These are phyloP conservation scores for Aspergillus intermedius DNA, from an alignment of 2,329 filamentous ascomycete genomes.

Conservation along the genomic window DNA sequence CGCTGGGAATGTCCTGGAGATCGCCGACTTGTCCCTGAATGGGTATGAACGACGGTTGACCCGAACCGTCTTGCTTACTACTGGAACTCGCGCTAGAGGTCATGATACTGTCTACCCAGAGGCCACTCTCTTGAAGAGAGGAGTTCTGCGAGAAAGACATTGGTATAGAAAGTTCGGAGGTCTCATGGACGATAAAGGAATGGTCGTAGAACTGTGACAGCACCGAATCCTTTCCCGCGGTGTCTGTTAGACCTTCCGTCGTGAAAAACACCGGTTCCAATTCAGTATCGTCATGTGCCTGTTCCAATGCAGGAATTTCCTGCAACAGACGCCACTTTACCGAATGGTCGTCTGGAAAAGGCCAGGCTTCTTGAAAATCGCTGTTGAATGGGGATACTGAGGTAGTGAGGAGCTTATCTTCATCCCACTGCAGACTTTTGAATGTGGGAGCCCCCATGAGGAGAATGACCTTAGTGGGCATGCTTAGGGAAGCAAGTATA, in stretches of 20 bases:
- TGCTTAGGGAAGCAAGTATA: conserved; percentile 6
- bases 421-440: conserved; percentile 50
- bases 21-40: conserved; percentile 50
- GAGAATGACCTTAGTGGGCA: conserved; percentile 39
- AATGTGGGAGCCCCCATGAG: conserved; percentile 57
- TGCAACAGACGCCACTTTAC: conserved; percentile 27
- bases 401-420: conserved; percentile 43
- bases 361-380: conserved; percentile 2
- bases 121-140: conserved; percentile 18
- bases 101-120: conserved; percentile 13
- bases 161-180: conserved; percentile 28
- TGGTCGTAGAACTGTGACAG: conserved; percentile 69
- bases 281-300: conserved; percentile 1
- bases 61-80: conserved; percentile 8
- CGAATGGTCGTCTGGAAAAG: conserved; percentile 7
- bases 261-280: conserved; percentile 21
- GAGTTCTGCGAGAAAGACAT: conserved; percentile 14
- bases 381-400: conserved; percentile 35
- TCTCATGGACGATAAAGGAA: conserved; percentile 65
- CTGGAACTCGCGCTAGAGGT: conserved; percentile 10
- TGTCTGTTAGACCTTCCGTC: conserved; percentile 20
- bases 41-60: conserved; percentile 15
- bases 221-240: conserved; percentile 24
- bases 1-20: conserved; percentile 63
- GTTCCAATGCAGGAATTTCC: conserved; percentile 6